Base-by-base conservation (phyloP, 2,329 filamentous ascomycete genomes). In the Diplodia seriata region DNA sequence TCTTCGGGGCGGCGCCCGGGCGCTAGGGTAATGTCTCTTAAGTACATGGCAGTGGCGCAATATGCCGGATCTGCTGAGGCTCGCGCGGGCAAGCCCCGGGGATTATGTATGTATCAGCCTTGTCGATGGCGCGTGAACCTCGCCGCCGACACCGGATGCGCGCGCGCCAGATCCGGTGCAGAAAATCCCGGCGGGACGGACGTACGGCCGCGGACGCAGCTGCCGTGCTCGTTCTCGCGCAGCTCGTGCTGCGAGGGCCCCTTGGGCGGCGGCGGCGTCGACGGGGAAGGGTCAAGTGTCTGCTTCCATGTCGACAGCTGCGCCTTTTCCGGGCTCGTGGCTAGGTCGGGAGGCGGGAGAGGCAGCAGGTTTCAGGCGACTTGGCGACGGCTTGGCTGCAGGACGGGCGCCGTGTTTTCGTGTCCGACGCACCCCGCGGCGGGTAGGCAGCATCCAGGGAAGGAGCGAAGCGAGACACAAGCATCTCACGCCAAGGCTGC, bases 301-400 rank as follows among this genome's bases (percentile, higher is more conserved):
- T 38, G 33, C n/a, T n/a, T 36, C 33, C n/a, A n/a, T n/a, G n/a
- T 36, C 23, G 23, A 26, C 23, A 3, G 23, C 23, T 29, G 23
- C 51, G 26, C 50, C 23, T 53, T 53, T 29, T 55, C 29, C 51
- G 33, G 11, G 33, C 33, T 11, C 33, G 33, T 36, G 33, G 43
- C 43, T 47, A 47, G 43, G 18, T 9, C 18, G 18, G 43, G 18
- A n/a, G 29, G n/a, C 31, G n/a, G 33, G 31, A 18, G 33, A 50
- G 43, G 43, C 59, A 63, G 14, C 59, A 63, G 59, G 59, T 63
- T 63, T 63, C 43, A n/a, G 18, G 29, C n/a, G 29, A 6, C 59
- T 63, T 63, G 59, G 59, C 59, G 47, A 20, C 3, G 23, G 18
- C 59, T 63, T 59, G 56, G 56, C 56, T 57, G 26, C 53, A 33